Evolutionary conservation across 1,284 basidiomycete genomes (phyloP).

Genomic region (Ustilago bromivora): DNA sequence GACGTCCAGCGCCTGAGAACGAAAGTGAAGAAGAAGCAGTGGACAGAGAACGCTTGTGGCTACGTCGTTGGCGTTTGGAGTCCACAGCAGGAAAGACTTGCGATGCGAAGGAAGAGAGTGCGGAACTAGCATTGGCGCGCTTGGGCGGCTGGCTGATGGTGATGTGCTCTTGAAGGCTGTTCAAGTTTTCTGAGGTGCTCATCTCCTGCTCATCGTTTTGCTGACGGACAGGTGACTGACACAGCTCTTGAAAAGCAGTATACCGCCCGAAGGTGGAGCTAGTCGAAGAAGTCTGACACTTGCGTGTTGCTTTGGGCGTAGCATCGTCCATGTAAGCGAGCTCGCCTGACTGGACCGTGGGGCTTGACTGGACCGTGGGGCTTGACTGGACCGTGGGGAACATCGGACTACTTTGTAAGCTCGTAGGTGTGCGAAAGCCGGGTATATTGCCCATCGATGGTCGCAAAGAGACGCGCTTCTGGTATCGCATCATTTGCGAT

Average conservation of each 20-base stretch:
- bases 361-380: not conserved
- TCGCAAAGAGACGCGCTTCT: conserved; percentile 5
- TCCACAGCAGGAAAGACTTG: not conserved
- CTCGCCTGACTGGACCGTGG: not conserved
- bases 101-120: conserved; percentile 1
- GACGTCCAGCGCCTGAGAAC: conserved; percentile 1
- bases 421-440: conserved; percentile 28
- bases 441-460: conserved; percentile 23
- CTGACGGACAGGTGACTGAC: not conserved
- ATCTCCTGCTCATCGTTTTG: not conserved
- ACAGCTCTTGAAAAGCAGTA: conserved; percentile 2
- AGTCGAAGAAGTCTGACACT: conserved; percentile 15
- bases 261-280: conserved; percentile 15
- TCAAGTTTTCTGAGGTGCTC: not conserved
- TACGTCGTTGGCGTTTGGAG: conserved; percentile 5
- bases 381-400: conserved; percentile 1
- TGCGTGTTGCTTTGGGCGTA: conserved; percentile 24
- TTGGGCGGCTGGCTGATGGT: not conserved
- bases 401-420: not conserved
- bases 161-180: not conserved
- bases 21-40: conserved; percentile 31
- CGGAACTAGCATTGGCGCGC: not conserved
- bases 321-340: conserved; percentile 7
- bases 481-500: not conserved
- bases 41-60: conserved; percentile 24